Conservation (phyloP, 345 rosid genomes). For the Eucalyptus marginata region DNA sequence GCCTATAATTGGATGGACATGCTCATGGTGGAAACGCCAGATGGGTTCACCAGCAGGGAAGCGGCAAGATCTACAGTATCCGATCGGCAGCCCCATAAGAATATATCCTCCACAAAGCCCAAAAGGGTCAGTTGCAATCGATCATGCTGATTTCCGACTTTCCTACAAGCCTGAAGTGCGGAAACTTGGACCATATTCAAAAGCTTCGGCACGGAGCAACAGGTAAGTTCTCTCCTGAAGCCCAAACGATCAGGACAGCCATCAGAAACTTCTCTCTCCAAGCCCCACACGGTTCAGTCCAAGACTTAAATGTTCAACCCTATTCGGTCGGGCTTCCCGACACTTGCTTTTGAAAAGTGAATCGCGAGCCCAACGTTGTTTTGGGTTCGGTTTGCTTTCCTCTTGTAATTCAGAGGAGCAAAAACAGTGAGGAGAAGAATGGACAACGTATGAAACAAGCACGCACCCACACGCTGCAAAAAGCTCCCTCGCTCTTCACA, state of each 20-base stretch:
- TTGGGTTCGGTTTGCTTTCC: background rate
- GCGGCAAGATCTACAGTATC: background rate
- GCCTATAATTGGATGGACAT: background rate
- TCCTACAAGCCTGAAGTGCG: background rate
- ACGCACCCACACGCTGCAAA: background rate
- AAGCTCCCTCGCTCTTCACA: background rate
- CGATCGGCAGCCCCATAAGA: background rate
- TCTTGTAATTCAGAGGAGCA: background rate
- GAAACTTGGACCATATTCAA: background rate
- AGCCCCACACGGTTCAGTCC: background rate
- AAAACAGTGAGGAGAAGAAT: background rate
- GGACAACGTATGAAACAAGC: background rate
- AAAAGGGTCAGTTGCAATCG: background rate
- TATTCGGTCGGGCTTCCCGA: background rate
- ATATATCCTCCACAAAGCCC: background rate
- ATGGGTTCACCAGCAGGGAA: background rate
- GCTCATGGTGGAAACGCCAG: background rate
- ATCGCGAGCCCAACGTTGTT: background rate
- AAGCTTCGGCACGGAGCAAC: background rate
- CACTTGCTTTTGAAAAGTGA: background rate
- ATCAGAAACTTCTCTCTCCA: background rate
- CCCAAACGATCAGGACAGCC: background rate
- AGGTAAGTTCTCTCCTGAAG: background rate
- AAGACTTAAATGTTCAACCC: background rate
- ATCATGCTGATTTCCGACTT: background rate